Evolutionary conservation across 169 alveolate species (phyloP).

Genomic region (Babesia bovis): DNA sequence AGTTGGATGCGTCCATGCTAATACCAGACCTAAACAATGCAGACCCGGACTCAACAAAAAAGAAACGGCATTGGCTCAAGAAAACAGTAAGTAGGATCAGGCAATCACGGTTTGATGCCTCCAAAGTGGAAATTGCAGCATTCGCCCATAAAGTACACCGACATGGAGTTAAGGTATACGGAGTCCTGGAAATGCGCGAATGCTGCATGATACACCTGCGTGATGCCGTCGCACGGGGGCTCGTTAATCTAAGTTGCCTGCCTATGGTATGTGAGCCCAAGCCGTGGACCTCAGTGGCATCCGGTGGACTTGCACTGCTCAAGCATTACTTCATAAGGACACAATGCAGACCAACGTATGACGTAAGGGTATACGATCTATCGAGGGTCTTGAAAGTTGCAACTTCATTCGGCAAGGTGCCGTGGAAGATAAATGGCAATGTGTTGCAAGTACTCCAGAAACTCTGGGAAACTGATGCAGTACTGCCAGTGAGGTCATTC

Average conservation of each 20-base stretch:
- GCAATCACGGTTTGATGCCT: conserved; percentile 67
- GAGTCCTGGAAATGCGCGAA: conserved; percentile 76
- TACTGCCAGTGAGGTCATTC: conserved; percentile 42
- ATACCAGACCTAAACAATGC: conserved; percentile 29
- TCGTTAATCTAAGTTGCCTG: conserved; percentile 65
- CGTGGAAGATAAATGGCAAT: conserved; percentile 70
- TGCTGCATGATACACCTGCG: conserved; percentile 73
- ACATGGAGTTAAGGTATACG: conserved; percentile 70
- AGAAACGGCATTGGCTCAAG: conserved; percentile 25
- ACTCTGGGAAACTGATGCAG: conserved; percentile 59
- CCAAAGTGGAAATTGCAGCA: conserved; percentile 71
- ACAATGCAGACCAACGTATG: conserved; percentile 65
- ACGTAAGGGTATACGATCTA: conserved; percentile 71
- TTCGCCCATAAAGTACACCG: conserved; percentile 71
- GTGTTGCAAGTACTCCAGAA: conserved; percentile 59
- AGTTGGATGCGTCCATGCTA: conserved; percentile 50
- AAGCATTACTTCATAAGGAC: conserved; percentile 73
- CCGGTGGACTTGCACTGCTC: conserved; percentile 72
- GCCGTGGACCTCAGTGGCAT: conserved; percentile 65
- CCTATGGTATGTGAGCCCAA: conserved; percentile 80
- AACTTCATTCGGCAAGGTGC: conserved; percentile 65
- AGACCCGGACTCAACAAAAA: conserved; percentile 7
- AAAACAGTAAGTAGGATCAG: conserved; percentile 29
- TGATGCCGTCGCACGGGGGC: conserved; percentile 71
- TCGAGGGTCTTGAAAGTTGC: conserved; percentile 67